Evolutionary conservation across 441 rosid species (phyloP), one percentile per base, ranked within the genome.

Genomic region (Populus hybrid): DNA sequence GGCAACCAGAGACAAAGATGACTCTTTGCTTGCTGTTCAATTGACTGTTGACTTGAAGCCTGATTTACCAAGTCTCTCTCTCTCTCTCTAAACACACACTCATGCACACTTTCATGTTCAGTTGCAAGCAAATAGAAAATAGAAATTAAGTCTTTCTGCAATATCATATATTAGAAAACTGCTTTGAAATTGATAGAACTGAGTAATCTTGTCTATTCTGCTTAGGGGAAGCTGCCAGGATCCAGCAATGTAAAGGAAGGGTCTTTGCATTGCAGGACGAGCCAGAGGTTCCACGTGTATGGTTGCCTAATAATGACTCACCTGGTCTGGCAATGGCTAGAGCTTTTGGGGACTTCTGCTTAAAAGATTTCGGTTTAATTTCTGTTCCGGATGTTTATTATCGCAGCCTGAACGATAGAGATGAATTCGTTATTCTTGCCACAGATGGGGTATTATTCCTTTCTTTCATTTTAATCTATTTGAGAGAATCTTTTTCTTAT

Each of bases 271-370:
- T 93, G 81, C 88, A 84, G 73, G 97, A 94, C 83, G 99, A 95
- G 82, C 99, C 99, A 0, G 97, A 91, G 75, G 98, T 95, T 78
- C 85, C 97, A 10, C 91, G 99, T 72, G 89, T 95, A 24, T 95
- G 97, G 98, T 85, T 94, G 76, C 99, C 99, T 67, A 88, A 95
- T 83, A 88, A 82, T 77, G 92, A 95, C 83, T 86, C 98, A 32
- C 99, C 99, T 67, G 98, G 99, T 76, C 92, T 95, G 50, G 99
- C 99, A 70, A 95, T 95, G 99, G 97, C 99, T 20, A 91, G 99
- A 73, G 99, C 99, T 76, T 92, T 95, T 77, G 99, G 99, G 73
- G 99, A 95, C 83, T 95, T 94, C 86, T 95, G 99, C 82, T 95
- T 95, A 26, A 90, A 92, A 82, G 95, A 95, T 83, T 95, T 83